These are phyloP conservation scores for Cordia subcordata DNA, from an alignment of 257 asterid species.

Conservation along the genomic window DNA sequence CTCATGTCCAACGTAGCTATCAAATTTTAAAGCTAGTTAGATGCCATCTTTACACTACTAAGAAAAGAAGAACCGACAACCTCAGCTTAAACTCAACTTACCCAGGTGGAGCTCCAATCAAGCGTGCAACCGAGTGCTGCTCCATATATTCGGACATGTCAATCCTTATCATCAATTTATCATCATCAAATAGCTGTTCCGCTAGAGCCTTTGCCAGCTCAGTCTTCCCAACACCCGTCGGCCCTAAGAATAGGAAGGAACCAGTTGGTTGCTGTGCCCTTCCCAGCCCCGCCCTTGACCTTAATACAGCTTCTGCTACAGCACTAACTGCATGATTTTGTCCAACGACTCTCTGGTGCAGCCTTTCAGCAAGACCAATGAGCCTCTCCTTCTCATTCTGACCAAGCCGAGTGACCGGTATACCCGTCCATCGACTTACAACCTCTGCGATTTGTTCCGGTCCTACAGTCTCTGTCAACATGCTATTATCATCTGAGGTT, in stretches of 20 bases:
- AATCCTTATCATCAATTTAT: conserved; percentile 64
- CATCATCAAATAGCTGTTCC: conserved; percentile 85
- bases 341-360: conserved; percentile 48
- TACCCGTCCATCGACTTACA: conserved; percentile 93
- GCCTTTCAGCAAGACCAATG: conserved; percentile 55
- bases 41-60: neutral
- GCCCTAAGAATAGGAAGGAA: conserved; percentile 88
- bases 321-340: conserved; percentile 74
- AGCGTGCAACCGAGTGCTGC: conserved; percentile 83
- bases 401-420: conserved; percentile 72
- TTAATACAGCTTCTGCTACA: conserved; percentile 81
- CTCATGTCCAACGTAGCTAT: conserved; percentile 83
- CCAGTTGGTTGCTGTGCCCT: conserved; percentile 92
- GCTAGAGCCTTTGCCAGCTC: conserved; percentile 97
- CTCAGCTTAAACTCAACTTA: conserved; percentile 14
- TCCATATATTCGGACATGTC: conserved; percentile 99
- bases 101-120: conserved; percentile 98
- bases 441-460: conserved; percentile 94
- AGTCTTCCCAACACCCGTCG: conserved; percentile 94
- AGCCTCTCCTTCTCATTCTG: conserved; percentile 81
- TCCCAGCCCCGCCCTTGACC: conserved; percentile 88
- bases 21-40: neutral
- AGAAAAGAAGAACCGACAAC: neutral
- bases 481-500: conserved; percentile 37
- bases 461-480: conserved; percentile 87